Percentiles rank a stretch among this genome's conserved stretches.
Evolutionary conservation across 768 basidiomycete species (phyloP).

Genomic region (Lentinula boryana): DNA sequence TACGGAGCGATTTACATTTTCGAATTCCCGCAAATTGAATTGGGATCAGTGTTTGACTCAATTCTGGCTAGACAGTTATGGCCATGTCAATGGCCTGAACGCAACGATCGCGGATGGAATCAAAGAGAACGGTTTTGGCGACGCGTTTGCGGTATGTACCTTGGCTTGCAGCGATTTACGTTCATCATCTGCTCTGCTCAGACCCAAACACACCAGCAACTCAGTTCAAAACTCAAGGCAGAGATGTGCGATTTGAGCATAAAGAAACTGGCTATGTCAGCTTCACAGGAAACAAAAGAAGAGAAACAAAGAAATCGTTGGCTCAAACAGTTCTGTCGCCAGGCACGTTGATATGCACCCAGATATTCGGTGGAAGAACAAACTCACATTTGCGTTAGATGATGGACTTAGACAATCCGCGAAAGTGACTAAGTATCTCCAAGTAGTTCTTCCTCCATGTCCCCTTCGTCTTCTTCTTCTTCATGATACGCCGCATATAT

Average conservation of each 20-base stretch:
- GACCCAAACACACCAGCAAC: constrained; percentile 35
- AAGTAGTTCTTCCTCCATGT: constrained; percentile 47
- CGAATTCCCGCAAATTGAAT: constrained; percentile 38
- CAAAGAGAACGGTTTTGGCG: background rate
- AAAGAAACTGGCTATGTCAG: constrained; percentile 24
- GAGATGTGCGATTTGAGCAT: constrained; percentile 48
- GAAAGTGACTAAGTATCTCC: constrained; percentile 14
- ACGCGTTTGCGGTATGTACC: background rate
- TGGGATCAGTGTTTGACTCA: constrained; percentile 70
- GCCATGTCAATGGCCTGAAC: constrained; percentile 24
- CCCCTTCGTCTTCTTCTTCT: constrained; percentile 48
- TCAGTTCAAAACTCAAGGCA: constrained; percentile 41
- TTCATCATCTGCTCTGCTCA: constrained; percentile 13
- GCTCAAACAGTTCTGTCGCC: constrained; percentile 51
- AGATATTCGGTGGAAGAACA: background rate
- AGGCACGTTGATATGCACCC: constrained; percentile 22
- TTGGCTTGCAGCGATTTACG: background rate
- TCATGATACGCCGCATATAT: constrained; percentile 58
- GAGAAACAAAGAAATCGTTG: constrained; percentile 39
- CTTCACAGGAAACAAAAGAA: constrained; percentile 24
- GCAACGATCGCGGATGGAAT: constrained; percentile 12
- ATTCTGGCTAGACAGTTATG: constrained; percentile 49
- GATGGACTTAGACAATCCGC: background rate
- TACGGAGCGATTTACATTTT: constrained; percentile 46
- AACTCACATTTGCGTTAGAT: background rate